Base-by-base conservation (phyloP, 257 asterid species). In the Linaria vulgaris region DNA sequence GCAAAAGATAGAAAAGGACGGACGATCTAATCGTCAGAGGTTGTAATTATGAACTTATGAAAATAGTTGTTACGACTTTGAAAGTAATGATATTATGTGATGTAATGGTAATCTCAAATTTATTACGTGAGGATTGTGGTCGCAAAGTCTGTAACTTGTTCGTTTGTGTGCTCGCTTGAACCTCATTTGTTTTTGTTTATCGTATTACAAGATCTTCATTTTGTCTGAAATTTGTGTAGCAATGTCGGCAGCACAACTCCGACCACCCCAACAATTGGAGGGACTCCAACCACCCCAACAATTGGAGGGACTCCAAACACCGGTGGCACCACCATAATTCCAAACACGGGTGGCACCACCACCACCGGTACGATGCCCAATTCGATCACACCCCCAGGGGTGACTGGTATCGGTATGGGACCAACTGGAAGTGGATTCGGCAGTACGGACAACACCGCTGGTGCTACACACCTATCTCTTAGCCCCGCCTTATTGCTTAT, bases 381-480 rank as follows among this genome's bases (percentile, higher is more conserved):
- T 15, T 39, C 70, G 1, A 12, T 37, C n/a, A 45, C 70, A 0
- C 21, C 44, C 9, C 1, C 19, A 1, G 59, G 68, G 14, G 45
- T 45, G 22, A 24, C 61, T 1, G 72, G 71, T 14, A 59, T 72
- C 1, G 80, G 82, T 6, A 76, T 78, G 1, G 91, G 61, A 11
- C 91, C 95, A 6, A 15, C 76, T 0, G 90, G 82, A 43, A 55
- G 68, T 20, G 82, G 86, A 45, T 52, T 67, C 14, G 22, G 41
- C 41, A 34, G 10, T 11, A 34, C 41, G 9, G 41, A 66, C 56
- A 72, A 17, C 74, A 55, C 39, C 7, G 72, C 66, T 9, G 27
- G 76, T 6, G 49, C 38, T 4, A 67, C 67, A 14, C 57, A 47
- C 3, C 65, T 51, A 13, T 22, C 69, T 58, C 64, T 16, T 43